A percentile compares a stretch with the other conserved stretches of the same genome.
These are phyloP conservation scores for Tuber borchii DNA, from an alignment of 495 filamentous ascomycete genomes.

Conservation along the genomic window DNA sequence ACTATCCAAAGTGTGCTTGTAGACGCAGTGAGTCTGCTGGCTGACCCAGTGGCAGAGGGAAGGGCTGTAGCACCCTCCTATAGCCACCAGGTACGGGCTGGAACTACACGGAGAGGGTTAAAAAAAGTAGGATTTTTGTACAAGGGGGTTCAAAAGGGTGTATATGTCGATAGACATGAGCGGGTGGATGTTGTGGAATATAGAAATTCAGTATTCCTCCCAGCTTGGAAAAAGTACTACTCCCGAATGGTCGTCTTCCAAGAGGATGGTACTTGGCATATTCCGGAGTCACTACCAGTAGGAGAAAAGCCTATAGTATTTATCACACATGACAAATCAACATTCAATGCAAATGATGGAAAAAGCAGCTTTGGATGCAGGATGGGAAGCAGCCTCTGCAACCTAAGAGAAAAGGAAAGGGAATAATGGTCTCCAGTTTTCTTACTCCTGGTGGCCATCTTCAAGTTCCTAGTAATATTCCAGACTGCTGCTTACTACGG, in stretches of 20 bases:
- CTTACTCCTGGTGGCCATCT: slow-evolving; percentile 10
- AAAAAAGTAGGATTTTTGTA: slow-evolving; percentile 14
- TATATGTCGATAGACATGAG: slow-evolving; percentile 19
- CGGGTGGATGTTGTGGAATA: slow-evolving; percentile 20
- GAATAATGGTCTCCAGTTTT: slow-evolving; percentile 20
- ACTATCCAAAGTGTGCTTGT: too few relatives aligned
- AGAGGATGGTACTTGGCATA: slow-evolving; percentile 9
- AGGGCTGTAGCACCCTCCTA: too few relatives aligned
- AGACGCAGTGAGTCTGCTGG: too few relatives aligned
- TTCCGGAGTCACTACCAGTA: neutral
- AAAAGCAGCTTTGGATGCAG: slow-evolving; percentile 12
- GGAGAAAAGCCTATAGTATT: slow-evolving; percentile 7
- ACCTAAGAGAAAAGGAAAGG: slow-evolving; percentile 8
- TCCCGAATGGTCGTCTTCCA: neutral
- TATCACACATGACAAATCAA: slow-evolving; percentile 16
- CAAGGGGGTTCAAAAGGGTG: slow-evolving; percentile 4
- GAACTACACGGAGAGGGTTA: slow-evolving; percentile 10
- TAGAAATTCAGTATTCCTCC: slow-evolving; percentile 8
- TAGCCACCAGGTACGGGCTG: too few relatives aligned
- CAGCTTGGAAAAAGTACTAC: slow-evolving; percentile 2
- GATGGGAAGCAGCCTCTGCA: slow-evolving; percentile 8
- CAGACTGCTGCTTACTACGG: neutral
- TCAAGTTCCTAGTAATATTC: slow-evolving; percentile 12
- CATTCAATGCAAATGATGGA: slow-evolving; percentile 19
- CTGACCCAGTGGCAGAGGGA: too few relatives aligned